Evolutionary conservation across 352 stramenopile genomes (phyloP).

Genomic region (Phytophthora kernoviae): DNA sequence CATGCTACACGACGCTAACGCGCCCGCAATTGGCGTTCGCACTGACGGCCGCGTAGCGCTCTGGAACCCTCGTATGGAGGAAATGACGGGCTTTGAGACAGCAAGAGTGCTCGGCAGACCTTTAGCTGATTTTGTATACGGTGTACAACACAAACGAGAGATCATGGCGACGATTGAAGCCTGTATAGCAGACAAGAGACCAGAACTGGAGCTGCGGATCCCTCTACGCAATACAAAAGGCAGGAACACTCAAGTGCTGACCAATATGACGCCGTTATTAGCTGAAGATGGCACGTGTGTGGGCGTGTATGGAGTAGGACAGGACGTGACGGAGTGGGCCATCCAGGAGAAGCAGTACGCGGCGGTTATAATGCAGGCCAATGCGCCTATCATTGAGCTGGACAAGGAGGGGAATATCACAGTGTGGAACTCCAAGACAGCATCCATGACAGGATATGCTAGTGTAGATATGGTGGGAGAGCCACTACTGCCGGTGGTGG

Average conservation of each 20-base stretch:
- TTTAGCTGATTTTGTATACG: slow-evolving; percentile 62
- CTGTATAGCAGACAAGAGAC: slow-evolving; percentile 38
- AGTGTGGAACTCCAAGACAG: slow-evolving; percentile 68
- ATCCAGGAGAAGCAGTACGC: slow-evolving; percentile 64
- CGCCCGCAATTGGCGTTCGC: slow-evolving; percentile 65
- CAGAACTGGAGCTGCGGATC: slow-evolving; percentile 54
- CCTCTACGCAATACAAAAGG: slow-evolving; percentile 49
- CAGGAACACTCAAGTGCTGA: slow-evolving; percentile 52
- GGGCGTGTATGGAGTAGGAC: slow-evolving; percentile 58
- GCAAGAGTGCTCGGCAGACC: slow-evolving; percentile 41
- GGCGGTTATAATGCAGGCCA: slow-evolving; percentile 74
- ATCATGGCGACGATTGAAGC: slow-evolving; percentile 31
- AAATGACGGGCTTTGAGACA: slow-evolving; percentile 56
- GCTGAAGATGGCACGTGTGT: slow-evolving; percentile 44
- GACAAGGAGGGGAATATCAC: slow-evolving; percentile 70
- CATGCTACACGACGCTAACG: slow-evolving; percentile 67
- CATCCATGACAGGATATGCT: slow-evolving; percentile 54
- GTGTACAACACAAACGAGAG: slow-evolving; percentile 36
- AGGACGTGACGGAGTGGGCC: slow-evolving; percentile 57
- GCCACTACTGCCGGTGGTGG: slow-evolving; percentile 51
- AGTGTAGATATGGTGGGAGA: slow-evolving; percentile 54
- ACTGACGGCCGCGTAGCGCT: slow-evolving; percentile 49
- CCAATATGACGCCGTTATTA: slow-evolving; percentile 59
- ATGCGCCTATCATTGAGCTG: slow-evolving; percentile 80
- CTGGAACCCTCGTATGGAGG: slow-evolving; percentile 64